Conservation (phyloP, 2,329 filamentous ascomycete species). For the Colletotrichum trifolii region DNA sequence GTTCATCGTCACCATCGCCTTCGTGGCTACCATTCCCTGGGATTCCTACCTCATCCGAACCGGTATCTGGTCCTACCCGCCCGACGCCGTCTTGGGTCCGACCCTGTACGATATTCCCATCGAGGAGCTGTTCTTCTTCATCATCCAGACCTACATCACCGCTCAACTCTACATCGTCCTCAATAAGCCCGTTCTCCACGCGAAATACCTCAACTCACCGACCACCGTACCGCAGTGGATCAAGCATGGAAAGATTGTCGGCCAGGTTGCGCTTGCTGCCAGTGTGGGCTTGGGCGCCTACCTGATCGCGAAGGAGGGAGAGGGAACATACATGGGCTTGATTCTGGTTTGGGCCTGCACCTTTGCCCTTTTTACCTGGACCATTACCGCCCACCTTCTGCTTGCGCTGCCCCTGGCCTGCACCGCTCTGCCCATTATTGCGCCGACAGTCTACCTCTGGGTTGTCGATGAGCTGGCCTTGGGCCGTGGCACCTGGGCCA, state of each 20-base stretch:
- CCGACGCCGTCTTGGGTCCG: slow-evolving; percentile 70
- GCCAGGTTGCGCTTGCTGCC: slow-evolving; percentile 61
- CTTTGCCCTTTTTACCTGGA: slow-evolving; percentile 73
- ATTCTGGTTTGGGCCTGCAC: slow-evolving; percentile 77
- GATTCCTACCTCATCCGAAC: slow-evolving; percentile 78
- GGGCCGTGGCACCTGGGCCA: slow-evolving; percentile 77
- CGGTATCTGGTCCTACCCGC: slow-evolving; percentile 77
- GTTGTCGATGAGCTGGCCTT: slow-evolving; percentile 76
- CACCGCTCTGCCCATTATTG: slow-evolving; percentile 67
- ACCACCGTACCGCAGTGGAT: slow-evolving; percentile 41
- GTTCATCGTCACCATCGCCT: slow-evolving; percentile 71
- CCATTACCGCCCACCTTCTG: slow-evolving; percentile 72
- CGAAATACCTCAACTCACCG: slow-evolving; percentile 52
- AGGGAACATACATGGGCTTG: slow-evolving; percentile 74
- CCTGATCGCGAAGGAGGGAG: slow-evolving; percentile 56
- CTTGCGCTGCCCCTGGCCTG: slow-evolving; percentile 67
- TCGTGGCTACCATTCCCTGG: slow-evolving; percentile 78
- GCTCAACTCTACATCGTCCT: slow-evolving; percentile 74
- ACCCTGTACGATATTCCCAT: slow-evolving; percentile 73
- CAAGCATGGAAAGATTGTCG: slow-evolving; percentile 50
- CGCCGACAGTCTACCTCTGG: slow-evolving; percentile 79
- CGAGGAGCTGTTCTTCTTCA: slow-evolving; percentile 82
- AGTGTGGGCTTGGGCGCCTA: slow-evolving; percentile 56
- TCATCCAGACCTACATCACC: slow-evolving; percentile 81
- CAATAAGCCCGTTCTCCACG: slow-evolving; percentile 70